Base-by-base conservation (phyloP, 2,329 filamentous ascomycete genomes). In the Aspergillus ochraceoroseus region DNA sequence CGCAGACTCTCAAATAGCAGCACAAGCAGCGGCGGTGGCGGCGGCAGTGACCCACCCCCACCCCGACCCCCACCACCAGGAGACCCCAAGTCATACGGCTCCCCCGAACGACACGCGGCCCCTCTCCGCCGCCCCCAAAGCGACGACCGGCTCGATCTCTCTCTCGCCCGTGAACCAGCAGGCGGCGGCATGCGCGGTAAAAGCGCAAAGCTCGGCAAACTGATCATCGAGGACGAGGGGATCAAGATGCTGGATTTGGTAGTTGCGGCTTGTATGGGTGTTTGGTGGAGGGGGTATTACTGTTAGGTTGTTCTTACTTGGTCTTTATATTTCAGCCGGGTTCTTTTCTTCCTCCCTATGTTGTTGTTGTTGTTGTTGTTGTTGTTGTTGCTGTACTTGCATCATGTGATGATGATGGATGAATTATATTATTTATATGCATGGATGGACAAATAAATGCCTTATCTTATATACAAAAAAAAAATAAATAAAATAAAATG, bases 241-340 rank as follows among this genome's bases (percentile, higher is more conserved):
- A 68, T 94, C 50, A 94, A 94, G 70, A 96, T 98, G 90, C 66
- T 96, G 55, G 92, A 98, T 70, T 64, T 98, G 43, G 72, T 94
- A 0, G 87, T 98, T 13, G 87, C 90, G 3, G 85, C 88, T 7
- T 95, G 95, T 59, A 78, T 98, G 67, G 87, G 85, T 1, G 70
- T 96, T 11, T 98, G 89, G 87, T 96, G 90, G 89, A 81, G 82
- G 54, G 80, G 85, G 3, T 95, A 88, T 77, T 66, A 57, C 68
- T 62, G 57, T 42, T 61, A 48, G 52, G n/a, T n/a, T n/a, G n/a
- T n/a, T n/a, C n/a, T n/a, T n/a, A n/a, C n/a, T n/a, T n/a, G n/a
- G n/a, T n/a, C n/a, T n/a, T n/a, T n/a, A n/a, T n/a, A n/a, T n/a
- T n/a, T n/a, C n/a, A n/a, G n/a, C n/a, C n/a, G n/a, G n/a, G n/a